phyloP scores from a whole-genome alignment of 345 rosid species.

The Salix dunnii region DNA sequence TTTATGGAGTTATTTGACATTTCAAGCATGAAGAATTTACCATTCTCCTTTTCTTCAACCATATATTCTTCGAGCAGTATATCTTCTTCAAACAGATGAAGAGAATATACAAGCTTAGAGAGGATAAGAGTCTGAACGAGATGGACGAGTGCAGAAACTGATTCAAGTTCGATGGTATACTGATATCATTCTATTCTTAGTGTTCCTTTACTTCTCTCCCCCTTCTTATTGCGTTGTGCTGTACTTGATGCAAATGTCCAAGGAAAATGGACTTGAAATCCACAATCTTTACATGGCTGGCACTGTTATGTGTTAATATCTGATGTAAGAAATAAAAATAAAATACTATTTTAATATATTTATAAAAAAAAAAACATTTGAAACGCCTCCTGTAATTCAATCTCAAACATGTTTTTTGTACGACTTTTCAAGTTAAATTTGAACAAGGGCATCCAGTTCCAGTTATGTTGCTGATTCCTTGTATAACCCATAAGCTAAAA shows the following conservation, averaged over 20 bases:
- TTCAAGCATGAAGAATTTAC: conserved; percentile 45
- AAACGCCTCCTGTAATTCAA: no score
- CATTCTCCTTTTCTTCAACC: conserved; percentile 37
- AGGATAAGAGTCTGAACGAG: background rate
- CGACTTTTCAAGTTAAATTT: no score
- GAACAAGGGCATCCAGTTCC: background rate
- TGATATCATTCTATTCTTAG: background rate
- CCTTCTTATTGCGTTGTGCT: background rate
- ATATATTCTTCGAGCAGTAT: conserved; percentile 22
- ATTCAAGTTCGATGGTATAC: background rate
- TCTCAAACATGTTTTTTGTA: no score
- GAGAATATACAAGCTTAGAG: background rate
- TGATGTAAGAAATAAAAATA: no score
- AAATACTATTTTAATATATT: no score
- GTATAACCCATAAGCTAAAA: background rate
- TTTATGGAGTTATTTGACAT: conserved; percentile 64
- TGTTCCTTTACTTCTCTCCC: background rate
- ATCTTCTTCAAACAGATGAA: conserved; percentile 28
- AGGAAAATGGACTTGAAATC: background rate
- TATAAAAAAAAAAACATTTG: no score
- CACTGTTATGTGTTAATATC: background rate
- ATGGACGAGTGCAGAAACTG: background rate
- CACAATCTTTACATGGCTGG: background rate
- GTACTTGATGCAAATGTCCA: background rate
- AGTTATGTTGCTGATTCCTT: background rate